These are phyloP conservation scores for Coemansia sp. DNA, from an alignment of 192 early-diverging fungal species.

Conservation along the genomic window DNA sequence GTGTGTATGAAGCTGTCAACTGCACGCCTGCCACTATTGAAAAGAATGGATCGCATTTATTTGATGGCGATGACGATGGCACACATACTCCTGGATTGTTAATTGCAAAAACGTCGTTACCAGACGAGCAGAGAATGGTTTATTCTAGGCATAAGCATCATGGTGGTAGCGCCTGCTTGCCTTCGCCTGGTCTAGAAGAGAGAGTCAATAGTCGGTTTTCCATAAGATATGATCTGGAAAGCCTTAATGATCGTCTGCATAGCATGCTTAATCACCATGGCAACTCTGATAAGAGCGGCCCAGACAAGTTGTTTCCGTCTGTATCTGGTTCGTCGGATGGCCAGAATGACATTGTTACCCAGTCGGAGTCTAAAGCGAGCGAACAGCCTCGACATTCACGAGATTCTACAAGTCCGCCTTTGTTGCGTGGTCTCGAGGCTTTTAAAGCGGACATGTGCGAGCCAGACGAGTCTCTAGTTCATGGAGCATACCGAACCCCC, in stretches of 20 bases:
- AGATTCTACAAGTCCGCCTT: conserved; percentile 11
- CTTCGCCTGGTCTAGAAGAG: background rate
- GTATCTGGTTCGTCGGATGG: background rate
- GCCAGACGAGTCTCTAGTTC: background rate
- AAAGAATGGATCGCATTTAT: conserved; percentile 2
- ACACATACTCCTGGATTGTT: conserved; percentile 15
- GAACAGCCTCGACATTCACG: background rate
- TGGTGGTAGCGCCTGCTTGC: background rate
- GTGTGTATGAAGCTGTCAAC: background rate
- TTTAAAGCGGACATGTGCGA: conserved; percentile 15
- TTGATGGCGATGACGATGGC: conserved; percentile 11
- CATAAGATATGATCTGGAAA: conserved; percentile 17
- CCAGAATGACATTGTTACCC: background rate
- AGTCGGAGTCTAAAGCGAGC: background rate
- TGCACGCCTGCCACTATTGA: background rate
- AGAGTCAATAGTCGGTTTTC: background rate
- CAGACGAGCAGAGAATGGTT: background rate
- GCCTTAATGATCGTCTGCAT: conserved; percentile 28
- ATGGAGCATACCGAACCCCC: background rate
- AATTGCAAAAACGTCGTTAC: conserved; percentile 4
- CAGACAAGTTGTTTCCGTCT: background rate
- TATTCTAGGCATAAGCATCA: background rate
- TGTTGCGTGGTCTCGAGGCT: conserved; percentile 29
- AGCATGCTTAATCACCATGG: conserved; percentile 23
- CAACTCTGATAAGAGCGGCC: background rate